These are phyloP conservation scores for Alternaria triticina DNA, from an alignment of 2,329 filamentous ascomycete species.

Conservation along the genomic window DNA sequence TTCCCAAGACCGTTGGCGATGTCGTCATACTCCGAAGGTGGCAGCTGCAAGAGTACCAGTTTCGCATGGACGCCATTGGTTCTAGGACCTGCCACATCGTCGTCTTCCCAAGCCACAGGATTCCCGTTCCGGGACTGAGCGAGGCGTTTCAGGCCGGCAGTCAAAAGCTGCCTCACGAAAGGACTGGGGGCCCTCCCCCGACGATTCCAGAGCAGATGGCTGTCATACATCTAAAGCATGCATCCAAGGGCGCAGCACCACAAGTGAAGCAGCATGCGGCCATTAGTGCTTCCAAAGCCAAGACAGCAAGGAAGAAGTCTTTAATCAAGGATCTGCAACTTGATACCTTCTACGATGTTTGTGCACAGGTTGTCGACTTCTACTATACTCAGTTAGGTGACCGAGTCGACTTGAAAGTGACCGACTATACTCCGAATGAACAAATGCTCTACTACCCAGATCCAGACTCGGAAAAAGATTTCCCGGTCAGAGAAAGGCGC, in stretches of 20 bases:
- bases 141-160: slow-evolving; percentile 26
- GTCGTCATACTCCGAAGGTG: slow-evolving; percentile 65
- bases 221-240: slow-evolving; percentile 31
- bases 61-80: slow-evolving; percentile 19
- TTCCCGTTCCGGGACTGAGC: slow-evolving; percentile 27
- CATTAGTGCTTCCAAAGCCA: slow-evolving; percentile 3
- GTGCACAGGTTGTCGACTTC: slow-evolving; percentile 72
- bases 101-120: slow-evolving; percentile 25
- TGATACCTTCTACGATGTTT: slow-evolving; percentile 68
- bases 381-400: slow-evolving; percentile 50
- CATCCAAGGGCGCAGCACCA: slow-evolving; percentile 18
- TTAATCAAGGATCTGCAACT: slow-evolving; percentile 68
- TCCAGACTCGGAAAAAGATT: slow-evolving; percentile 34
- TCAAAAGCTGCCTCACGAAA: slow-evolving; percentile 15
- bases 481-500: slow-evolving; percentile 39
- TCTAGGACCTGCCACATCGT: not conserved
- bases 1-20: slow-evolving; percentile 64
- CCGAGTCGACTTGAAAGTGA: slow-evolving; percentile 30
- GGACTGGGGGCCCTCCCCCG: slow-evolving; percentile 6
- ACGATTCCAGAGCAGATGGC: slow-evolving; percentile 30
- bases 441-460: slow-evolving; percentile 64
- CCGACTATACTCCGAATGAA: slow-evolving; percentile 57
- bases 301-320: slow-evolving; percentile 45
- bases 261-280: slow-evolving; percentile 25
- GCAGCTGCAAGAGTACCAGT: slow-evolving; percentile 23